A percentile compares a stretch with the other conserved stretches of the same genome.
phyloP scores from a whole-genome alignment of 2,329 filamentous ascomycete genomes.

The Ophiostoma ips region DNA sequence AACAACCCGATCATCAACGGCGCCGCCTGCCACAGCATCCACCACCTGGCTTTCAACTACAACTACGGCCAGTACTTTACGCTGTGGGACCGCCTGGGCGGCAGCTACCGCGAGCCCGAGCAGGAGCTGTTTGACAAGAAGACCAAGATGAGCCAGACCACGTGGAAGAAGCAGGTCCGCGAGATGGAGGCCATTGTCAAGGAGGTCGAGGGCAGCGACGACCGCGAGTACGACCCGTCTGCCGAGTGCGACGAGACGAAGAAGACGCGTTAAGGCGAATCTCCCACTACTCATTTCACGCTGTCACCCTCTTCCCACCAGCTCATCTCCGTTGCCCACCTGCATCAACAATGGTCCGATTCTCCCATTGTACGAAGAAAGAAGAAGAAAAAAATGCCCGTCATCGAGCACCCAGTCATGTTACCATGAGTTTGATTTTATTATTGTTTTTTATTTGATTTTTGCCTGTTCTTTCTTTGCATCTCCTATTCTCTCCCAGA shows the following conservation, averaged over 20 bases:
- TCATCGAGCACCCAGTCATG: not conserved
- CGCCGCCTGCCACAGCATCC: constrained; percentile 84
- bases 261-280: constrained; percentile 25
- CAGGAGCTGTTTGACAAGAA: constrained; percentile 73
- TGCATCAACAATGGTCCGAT: not conserved
- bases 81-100: constrained; percentile 76
- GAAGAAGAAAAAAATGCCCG: not conserved
- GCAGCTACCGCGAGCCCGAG: constrained; percentile 77
- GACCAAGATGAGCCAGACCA: constrained; percentile 67
- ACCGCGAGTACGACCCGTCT: constrained; percentile 31
- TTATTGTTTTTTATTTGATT: not conserved
- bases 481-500: not conserved
- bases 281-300: not conserved
- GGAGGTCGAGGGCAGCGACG: constrained; percentile 50
- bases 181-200: constrained; percentile 65
- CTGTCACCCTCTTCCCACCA: not conserved
- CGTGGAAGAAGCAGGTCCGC: constrained; percentile 65
- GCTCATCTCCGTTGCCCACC: not conserved
- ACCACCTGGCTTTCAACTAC: constrained; percentile 78
- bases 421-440: not conserved
- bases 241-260: constrained; percentile 23
- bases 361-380: not conserved
- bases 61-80: constrained; percentile 95
- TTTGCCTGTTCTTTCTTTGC: not conserved
- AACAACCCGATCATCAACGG: constrained; percentile 89